A percentile compares a stretch with the other conserved stretches of the same genome.
These are phyloP conservation scores for Dothideomycetes sp. DNA, from an alignment of 2,329 filamentous ascomycete species.

Conservation along the genomic window DNA sequence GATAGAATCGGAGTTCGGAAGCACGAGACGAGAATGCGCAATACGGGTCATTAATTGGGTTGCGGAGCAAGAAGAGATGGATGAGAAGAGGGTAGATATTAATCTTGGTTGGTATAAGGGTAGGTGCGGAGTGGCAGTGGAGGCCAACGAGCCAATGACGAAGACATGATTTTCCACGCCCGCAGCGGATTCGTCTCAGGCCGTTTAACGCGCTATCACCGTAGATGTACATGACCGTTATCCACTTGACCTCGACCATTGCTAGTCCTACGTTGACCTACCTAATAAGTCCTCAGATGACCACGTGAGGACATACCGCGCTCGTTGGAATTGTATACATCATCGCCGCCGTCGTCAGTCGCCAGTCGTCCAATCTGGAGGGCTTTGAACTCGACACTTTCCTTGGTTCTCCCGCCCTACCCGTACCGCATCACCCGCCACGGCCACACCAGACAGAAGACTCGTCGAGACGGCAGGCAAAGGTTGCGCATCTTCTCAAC, in stretches of 20 bases:
- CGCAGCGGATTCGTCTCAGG: too few species aligned
- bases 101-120: too few species aligned
- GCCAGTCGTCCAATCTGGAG: slow-evolving; percentile 10
- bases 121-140: too few species aligned
- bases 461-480: slow-evolving; percentile 3
- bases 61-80: too few species aligned
- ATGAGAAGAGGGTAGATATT: too few species aligned
- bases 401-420: slow-evolving; percentile 8
- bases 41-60: too few species aligned
- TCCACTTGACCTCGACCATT: too few species aligned
- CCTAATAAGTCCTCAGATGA: background rate
- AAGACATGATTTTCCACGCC: slow-evolving; percentile 4
- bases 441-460: slow-evolving; percentile 8
- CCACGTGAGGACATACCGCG: slow-evolving; percentile 7
- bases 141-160: background rate
- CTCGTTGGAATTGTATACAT: slow-evolving; percentile 4
- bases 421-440: slow-evolving; percentile 1
- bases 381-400: slow-evolving; percentile 10
- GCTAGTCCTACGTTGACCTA: too few species aligned
- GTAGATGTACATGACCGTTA: slow-evolving; percentile 1
- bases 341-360: background rate
- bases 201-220: too few species aligned
- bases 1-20: too few species aligned
- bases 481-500: slow-evolving; percentile 42
- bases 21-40: too few species aligned